These are phyloP conservation scores for Helichrysum umbraculigerum DNA, from an alignment of 129 eudicot species.

Conservation along the genomic window DNA sequence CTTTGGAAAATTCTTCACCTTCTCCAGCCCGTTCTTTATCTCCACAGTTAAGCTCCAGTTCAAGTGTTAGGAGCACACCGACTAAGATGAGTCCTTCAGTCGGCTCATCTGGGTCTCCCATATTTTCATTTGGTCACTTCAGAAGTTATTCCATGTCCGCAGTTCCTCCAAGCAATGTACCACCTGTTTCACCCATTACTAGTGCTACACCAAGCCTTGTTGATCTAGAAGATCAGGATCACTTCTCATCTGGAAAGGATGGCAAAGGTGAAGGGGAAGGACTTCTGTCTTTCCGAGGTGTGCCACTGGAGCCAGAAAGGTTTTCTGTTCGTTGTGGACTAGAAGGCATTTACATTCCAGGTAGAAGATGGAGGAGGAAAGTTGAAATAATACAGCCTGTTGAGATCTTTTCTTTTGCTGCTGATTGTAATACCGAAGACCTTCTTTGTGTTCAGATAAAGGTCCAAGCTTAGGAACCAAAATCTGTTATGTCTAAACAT, in stretches of 20 bases:
- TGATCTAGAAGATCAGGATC: slow-evolving; percentile 72
- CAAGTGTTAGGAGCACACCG: slow-evolving; percentile 60
- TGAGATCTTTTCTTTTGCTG: slow-evolving; percentile 70
- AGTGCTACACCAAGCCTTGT: slow-evolving; percentile 38
- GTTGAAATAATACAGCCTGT: slow-evolving; percentile 88
- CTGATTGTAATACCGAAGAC: slow-evolving; percentile 91
- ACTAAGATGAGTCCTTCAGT: slow-evolving; percentile 49
- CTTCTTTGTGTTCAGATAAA: slow-evolving; percentile 95
- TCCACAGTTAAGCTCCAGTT: slow-evolving; percentile 44
- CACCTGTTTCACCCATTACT: slow-evolving; percentile 48
- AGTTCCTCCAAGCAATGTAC: slow-evolving; percentile 61
- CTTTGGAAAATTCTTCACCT: slow-evolving; percentile 67
- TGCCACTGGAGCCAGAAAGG: slow-evolving; percentile 83
- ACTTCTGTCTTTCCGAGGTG: slow-evolving; percentile 87
- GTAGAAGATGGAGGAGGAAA: slow-evolving; percentile 94
- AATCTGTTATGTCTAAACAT: slow-evolving; percentile 13
- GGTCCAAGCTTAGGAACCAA: slow-evolving; percentile 40
- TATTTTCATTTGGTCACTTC: slow-evolving; percentile 84
- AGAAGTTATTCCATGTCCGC: slow-evolving; percentile 99
- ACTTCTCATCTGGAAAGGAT: slow-evolving; percentile 44
- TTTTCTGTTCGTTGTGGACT: slow-evolving; percentile 97
- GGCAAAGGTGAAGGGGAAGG: slow-evolving; percentile 61
- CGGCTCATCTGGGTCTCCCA: slow-evolving; percentile 73
- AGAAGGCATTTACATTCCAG: slow-evolving; percentile 91
- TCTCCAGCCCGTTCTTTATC: slow-evolving; percentile 62